Conservation (phyloP, 305 asterid species). For the Solanum chacoense region DNA sequence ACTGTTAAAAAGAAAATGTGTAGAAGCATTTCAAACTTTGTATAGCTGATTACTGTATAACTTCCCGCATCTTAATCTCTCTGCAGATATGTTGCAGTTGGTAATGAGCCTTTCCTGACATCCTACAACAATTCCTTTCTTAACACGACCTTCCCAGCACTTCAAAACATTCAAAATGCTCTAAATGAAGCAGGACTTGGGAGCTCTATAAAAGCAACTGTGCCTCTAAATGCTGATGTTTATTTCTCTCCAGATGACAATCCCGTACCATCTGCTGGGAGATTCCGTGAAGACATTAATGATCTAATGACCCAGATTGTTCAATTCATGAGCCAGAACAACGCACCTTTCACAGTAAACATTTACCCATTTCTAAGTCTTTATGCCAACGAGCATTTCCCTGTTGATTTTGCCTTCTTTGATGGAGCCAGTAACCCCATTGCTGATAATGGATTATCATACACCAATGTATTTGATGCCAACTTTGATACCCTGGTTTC, state of each 20-base stretch:
- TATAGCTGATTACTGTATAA: background rate
- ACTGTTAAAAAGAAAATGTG: background rate
- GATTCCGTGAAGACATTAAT: constrained; percentile 54
- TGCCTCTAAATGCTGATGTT: constrained; percentile 88
- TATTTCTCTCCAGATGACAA: constrained; percentile 56
- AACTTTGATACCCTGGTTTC: constrained; percentile 87
- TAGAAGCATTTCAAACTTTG: background rate
- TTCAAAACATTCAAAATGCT: constrained; percentile 82
- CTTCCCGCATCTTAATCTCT: background rate
- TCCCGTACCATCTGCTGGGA: constrained; percentile 83
- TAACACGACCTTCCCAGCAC: constrained; percentile 89
- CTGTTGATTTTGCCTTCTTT: constrained; percentile 82
- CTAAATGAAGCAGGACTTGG: constrained; percentile 72
- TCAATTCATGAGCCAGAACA: constrained; percentile 64
- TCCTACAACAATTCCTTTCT: constrained; percentile 71
- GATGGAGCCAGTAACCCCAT: constrained; percentile 68
- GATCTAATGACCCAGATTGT: constrained; percentile 72
- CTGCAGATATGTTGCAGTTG: constrained; percentile 88
- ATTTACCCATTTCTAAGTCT: constrained; percentile 91
- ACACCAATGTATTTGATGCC: constrained; percentile 89
- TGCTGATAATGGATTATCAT: constrained; percentile 38
- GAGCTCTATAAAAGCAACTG: constrained; percentile 68
- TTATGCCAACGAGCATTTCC: constrained; percentile 65
- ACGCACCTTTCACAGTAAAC: constrained; percentile 83
- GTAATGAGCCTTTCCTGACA: constrained; percentile 92